phyloP scores from a whole-genome alignment of 345 rosid genomes.

The Streptanthus diversifolius region DNA sequence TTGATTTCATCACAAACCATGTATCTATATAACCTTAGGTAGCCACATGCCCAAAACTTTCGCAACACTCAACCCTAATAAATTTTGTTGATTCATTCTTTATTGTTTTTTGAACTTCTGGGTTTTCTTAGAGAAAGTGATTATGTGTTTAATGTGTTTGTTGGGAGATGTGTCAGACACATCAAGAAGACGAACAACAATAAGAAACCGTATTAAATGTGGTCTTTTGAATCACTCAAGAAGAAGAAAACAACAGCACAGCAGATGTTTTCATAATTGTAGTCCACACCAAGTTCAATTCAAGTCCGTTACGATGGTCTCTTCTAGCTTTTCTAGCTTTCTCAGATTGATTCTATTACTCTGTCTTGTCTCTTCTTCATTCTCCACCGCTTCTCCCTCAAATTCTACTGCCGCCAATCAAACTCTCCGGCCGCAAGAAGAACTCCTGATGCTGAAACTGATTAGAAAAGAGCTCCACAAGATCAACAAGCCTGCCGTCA shows the following conservation, averaged over 20 bases:
- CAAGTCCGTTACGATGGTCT: constrained; percentile 38
- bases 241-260: constrained; percentile 42
- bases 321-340: constrained; percentile 40
- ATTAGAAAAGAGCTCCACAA: constrained; percentile 62
- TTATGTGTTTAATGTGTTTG: constrained; percentile 35
- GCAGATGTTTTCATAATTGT: constrained; percentile 34
- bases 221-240: constrained; percentile 48
- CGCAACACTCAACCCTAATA: constrained; percentile 46
- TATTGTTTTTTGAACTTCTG: constrained; percentile 23
- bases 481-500: constrained; percentile 82
- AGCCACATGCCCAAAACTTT: constrained; percentile 66
- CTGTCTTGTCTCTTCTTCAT: constrained; percentile 43
- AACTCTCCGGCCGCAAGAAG: constrained; percentile 60
- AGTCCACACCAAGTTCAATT: constrained; percentile 39
- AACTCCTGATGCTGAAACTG: constrained; percentile 49
- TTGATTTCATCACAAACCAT: constrained; percentile 46
- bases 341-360: constrained; percentile 47
- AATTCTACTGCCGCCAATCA: constrained; percentile 33
- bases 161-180: constrained; percentile 40
- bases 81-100: constrained; percentile 27
- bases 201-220: constrained; percentile 42
- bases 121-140: constrained; percentile 41
- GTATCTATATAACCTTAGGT: constrained; percentile 48
- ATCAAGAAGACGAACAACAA: constrained; percentile 44
- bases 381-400: constrained; percentile 36